Base-by-base conservation (phyloP, 2,329 filamentous ascomycete species). In the Thielaviopsis punctulata region DNA sequence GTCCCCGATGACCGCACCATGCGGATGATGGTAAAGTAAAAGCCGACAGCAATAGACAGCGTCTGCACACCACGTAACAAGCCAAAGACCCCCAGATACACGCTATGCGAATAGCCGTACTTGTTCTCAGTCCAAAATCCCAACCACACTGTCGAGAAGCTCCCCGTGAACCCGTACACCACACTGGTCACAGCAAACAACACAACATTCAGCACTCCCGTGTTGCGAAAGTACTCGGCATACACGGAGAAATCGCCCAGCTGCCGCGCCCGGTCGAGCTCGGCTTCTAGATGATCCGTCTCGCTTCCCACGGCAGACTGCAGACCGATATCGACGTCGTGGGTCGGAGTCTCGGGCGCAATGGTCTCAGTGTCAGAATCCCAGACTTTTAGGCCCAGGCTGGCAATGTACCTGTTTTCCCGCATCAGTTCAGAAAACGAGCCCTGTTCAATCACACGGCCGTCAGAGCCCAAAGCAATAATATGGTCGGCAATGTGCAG, bases 401-500 rank as follows among this genome's bases (percentile, higher is more conserved):
- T 64, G 18, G 66, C 59, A 0, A 70, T 62, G 43, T 71, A 70
- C 22, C 63, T 64, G 15, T 64, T 60, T 39, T 66, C 66, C 1
- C 56, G 53, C 48, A 59, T 56, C 21, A 65, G 52, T 1, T 62
- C 57, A 0, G 52, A 13, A 48, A 64, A 65, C 4, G 44, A 51
- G 0, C 65, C 65, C 30, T 75, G 66, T 27, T 76, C 71, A 0
- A 68, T 59, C 1, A 75, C 55, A 0, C 57, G 63, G 0, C 72
- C 71, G 9, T 66, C 64, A 0, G 57, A 33, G 0, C 65, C 65
- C 0, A 77, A 64, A 0, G 67, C 69, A 39, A 76, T 66, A 7
- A 76, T 68, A 30, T 72, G 67, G 45, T 76, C 69, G 52, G 62
- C 68, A 33, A 58, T 57, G 0, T 64, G 61, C 3, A 69, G 51